Conservation (phyloP, 768 basidiomycete genomes). For the button mushroom (Agaricus bisporus) region DNA sequence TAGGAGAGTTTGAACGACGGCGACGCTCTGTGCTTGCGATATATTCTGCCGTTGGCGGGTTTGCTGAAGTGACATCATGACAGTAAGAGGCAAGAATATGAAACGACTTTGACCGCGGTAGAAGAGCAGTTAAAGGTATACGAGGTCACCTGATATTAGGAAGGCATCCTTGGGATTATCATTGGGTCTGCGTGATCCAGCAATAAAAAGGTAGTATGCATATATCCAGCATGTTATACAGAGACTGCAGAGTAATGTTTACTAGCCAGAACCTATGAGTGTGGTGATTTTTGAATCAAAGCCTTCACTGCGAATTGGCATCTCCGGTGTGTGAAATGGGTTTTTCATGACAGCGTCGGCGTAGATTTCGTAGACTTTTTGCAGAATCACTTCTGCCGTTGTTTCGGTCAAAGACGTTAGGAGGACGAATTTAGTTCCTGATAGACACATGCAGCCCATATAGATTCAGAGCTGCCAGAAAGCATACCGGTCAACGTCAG, state of each 20-base stretch:
- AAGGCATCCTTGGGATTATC: neutral
- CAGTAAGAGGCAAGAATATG: neutral
- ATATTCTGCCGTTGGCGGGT: slow-evolving; percentile 37
- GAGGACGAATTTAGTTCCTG: slow-evolving; percentile 95
- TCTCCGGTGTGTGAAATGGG: slow-evolving; percentile 98
- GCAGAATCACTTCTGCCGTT: slow-evolving; percentile 62
- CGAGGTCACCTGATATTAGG: slow-evolving; percentile 13
- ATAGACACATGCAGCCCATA: neutral
- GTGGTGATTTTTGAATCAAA: slow-evolving; percentile 72
- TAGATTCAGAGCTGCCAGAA: neutral
- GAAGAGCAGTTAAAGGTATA: neutral
- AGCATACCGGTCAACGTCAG: slow-evolving; percentile 81
- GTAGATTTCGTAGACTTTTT: slow-evolving; percentile 89
- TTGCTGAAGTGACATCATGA: slow-evolving; percentile 21
- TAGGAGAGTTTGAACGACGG: slow-evolving; percentile 66
- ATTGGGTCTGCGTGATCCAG: neutral
- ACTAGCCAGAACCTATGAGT: slow-evolving; percentile 46
- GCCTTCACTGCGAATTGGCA: slow-evolving; percentile 91
- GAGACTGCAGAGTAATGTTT: slow-evolving; percentile 11
- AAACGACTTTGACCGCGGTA: neutral
- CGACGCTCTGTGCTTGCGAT: slow-evolving; percentile 54
- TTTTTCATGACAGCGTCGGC: slow-evolving; percentile 98
- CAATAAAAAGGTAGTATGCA: neutral
- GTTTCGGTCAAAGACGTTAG: slow-evolving; percentile 76
- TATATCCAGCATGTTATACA: neutral